Evolutionary conservation across 2,329 filamentous ascomycete species (phyloP).

Genomic region (Exophiala oligosperma): DNA sequence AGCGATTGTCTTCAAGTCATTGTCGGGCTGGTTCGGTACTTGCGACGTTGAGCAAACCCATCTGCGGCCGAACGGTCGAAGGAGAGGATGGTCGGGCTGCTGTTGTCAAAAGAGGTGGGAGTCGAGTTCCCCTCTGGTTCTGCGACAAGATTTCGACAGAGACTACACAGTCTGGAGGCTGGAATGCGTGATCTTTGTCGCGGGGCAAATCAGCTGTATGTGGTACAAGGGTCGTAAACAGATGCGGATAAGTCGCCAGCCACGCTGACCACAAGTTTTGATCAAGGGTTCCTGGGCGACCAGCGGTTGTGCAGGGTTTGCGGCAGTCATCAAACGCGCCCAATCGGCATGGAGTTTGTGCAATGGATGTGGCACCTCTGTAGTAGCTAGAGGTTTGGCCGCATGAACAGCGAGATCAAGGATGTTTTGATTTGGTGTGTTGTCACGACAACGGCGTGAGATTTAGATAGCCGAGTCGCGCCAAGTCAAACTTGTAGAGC

Average conservation of each 20-base stretch:
- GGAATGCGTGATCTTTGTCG: conserved; percentile 1
- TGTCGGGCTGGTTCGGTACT: conserved; percentile 14
- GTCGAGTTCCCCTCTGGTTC: not conserved
- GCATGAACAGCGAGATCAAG: not conserved
- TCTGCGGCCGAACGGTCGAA: conserved; percentile 19
- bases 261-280: conserved; percentile 7
- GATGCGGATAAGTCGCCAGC: conserved; percentile 17
- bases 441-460: conserved; percentile 4
- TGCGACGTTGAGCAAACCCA: conserved; percentile 23
- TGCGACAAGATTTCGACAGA: not conserved
- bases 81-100: conserved; percentile 6
- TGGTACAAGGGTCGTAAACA: conserved; percentile 13
- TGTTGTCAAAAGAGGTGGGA: conserved; percentile 6
- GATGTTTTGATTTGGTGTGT: not conserved
- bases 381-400: not conserved
- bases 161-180: conserved; percentile 3
- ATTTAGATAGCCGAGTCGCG: not conserved
- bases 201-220: conserved; percentile 6
- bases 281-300: conserved; percentile 14
- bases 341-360: conserved; percentile 6
- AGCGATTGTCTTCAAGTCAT: conserved; percentile 20
- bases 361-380: conserved; percentile 13
- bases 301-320: conserved; percentile 2
- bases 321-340: conserved; percentile 3
- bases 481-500: not conserved